These are phyloP conservation scores for Phanerodontia chrysosporium DNA, from an alignment of 768 basidiomycete genomes.

Conservation along the genomic window DNA sequence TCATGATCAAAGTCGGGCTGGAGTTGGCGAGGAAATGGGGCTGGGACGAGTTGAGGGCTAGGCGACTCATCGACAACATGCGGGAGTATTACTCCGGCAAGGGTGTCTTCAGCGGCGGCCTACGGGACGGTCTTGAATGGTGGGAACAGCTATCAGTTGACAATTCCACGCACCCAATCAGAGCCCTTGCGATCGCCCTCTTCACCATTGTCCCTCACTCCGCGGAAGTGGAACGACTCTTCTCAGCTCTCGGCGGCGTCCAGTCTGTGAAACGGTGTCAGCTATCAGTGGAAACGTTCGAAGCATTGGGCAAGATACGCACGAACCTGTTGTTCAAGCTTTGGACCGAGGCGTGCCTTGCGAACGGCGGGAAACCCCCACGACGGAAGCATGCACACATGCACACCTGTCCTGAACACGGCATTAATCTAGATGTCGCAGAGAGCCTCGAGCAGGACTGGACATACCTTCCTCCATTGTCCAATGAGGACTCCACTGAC, in stretches of 20 bases:
- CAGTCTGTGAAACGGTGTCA: slow-evolving; percentile 17
- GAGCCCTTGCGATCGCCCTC: slow-evolving; percentile 18
- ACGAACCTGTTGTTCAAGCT: slow-evolving; percentile 2
- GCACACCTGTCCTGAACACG: slow-evolving; percentile 15
- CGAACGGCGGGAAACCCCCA: slow-evolving; percentile 5
- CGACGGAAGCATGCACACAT: slow-evolving; percentile 19
- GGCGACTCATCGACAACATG: slow-evolving; percentile 20
- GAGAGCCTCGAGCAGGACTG: neutral
- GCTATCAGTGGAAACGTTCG: slow-evolving; percentile 17
- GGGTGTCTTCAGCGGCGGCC: slow-evolving; percentile 22
- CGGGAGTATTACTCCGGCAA: slow-evolving; percentile 21
- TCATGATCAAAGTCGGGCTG: slow-evolving; percentile 19
- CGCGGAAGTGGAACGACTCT: slow-evolving; percentile 24
- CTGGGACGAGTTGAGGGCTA: slow-evolving; percentile 25
- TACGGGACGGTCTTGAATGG: slow-evolving; percentile 20
- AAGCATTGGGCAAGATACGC: slow-evolving; percentile 11
- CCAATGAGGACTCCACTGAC: neutral
- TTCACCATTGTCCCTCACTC: slow-evolving; percentile 27
- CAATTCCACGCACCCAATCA: slow-evolving; percentile 11
- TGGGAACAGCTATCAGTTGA: slow-evolving; percentile 23
- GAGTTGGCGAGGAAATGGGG: slow-evolving; percentile 23
- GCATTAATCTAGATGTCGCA: slow-evolving; percentile 14
- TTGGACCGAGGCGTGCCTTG: neutral
- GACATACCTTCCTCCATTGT: too few species aligned
- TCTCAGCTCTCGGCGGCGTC: slow-evolving; percentile 20